phyloP scores from a whole-genome alignment of 2,329 filamentous ascomycete species.

The Sporothrix pseudoabietina region DNA sequence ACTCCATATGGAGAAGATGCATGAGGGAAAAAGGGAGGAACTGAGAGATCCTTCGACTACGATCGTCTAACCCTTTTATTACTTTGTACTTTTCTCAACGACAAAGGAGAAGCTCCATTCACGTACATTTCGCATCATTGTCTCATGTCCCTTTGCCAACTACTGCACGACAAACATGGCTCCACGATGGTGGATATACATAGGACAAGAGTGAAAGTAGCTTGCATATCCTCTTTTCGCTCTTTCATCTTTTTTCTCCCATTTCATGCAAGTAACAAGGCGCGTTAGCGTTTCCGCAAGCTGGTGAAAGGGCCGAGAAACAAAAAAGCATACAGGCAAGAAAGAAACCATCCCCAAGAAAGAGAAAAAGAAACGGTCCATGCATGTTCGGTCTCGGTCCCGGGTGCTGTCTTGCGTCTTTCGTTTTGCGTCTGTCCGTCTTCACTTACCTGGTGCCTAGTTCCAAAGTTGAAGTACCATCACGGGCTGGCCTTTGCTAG shows the following conservation, averaged over 20 bases:
- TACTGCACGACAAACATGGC: constrained; percentile 7
- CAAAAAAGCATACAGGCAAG: background rate
- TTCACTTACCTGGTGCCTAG: background rate
- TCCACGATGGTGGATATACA: background rate
- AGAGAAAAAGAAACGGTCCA: background rate
- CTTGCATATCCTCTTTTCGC: background rate
- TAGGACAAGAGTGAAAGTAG: background rate
- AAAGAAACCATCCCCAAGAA: background rate
- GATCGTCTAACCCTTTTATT: background rate
- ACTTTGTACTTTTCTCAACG: background rate
- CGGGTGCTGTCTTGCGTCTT: background rate
- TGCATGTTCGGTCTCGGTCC: constrained; percentile 10
- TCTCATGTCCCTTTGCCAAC: constrained; percentile 11
- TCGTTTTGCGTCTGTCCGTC: background rate
- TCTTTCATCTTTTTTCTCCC: background rate
- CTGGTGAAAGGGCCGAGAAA: background rate
- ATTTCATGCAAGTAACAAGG: constrained; percentile 13
- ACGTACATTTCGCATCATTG: constrained; percentile 7
- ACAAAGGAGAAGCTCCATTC: background rate
- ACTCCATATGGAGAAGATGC: constrained; percentile 14
- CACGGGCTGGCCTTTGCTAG: background rate
- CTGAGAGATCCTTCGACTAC: background rate
- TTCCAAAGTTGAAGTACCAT: background rate
- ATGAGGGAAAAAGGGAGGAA: background rate
- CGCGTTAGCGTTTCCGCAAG: constrained; percentile 14